These are phyloP conservation scores for Aphanomyces stellatus DNA, from an alignment of 352 stramenopile genomes.

Conservation along the genomic window DNA sequence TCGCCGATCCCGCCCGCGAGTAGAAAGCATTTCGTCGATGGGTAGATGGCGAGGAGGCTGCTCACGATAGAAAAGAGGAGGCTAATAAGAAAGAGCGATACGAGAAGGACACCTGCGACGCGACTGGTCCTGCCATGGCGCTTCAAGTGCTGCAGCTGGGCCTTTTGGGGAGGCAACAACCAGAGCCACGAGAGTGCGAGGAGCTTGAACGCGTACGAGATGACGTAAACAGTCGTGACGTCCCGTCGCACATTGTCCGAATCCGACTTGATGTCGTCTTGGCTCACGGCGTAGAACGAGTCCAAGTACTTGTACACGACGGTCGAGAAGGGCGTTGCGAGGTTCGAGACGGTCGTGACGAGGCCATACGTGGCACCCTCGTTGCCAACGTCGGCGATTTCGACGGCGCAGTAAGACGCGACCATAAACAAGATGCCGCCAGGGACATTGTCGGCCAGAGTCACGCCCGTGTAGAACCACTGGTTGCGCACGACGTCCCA, in stretches of 20 bases:
- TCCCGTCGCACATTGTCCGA: slow-evolving; percentile 34
- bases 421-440: neutral
- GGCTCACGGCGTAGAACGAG: slow-evolving; percentile 37
- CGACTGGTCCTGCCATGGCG: slow-evolving; percentile 31
- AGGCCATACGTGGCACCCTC: neutral
- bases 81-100: slow-evolving; percentile 18
- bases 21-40: slow-evolving; percentile 36
- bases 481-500: slow-evolving; percentile 12
- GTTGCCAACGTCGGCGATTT: neutral
- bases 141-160: slow-evolving; percentile 35
- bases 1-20: slow-evolving; percentile 33
- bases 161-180: slow-evolving; percentile 37
- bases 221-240: slow-evolving; percentile 42
- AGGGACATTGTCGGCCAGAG: neutral
- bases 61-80: slow-evolving; percentile 41
- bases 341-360: slow-evolving; percentile 5
- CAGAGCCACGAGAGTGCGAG: slow-evolving; percentile 30
- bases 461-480: slow-evolving; percentile 5
- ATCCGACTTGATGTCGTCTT: slow-evolving; percentile 44
- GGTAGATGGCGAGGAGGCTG: slow-evolving; percentile 50
- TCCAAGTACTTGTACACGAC: slow-evolving; percentile 46
- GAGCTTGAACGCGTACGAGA: slow-evolving; percentile 40
- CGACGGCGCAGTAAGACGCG: neutral
- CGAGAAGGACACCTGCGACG: slow-evolving; percentile 33
- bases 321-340: slow-evolving; percentile 32